Conservation (phyloP, 805 yeast species). For the Priceomyces carsonii region DNA sequence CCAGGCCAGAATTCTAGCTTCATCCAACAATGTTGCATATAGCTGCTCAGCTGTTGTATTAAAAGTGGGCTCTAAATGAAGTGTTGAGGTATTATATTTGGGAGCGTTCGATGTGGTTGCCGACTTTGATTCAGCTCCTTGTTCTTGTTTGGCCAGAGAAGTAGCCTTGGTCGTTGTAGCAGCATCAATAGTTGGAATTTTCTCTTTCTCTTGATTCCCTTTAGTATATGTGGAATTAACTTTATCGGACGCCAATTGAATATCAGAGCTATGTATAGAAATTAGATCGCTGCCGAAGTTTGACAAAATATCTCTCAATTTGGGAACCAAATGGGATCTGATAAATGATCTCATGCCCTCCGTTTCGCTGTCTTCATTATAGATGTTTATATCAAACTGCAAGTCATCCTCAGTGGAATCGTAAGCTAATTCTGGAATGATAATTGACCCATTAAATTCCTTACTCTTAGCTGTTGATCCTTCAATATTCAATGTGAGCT, state of each 20-base stretch:
- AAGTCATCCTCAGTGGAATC: constrained; percentile 85
- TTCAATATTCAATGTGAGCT: constrained; percentile 61
- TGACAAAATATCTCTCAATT: constrained; percentile 59
- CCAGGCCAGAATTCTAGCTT: constrained; percentile 86
- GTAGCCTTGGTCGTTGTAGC: constrained; percentile 10
- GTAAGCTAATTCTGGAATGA: constrained; percentile 90
- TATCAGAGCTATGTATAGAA: constrained; percentile 74
- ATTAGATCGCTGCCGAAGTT: constrained; percentile 80
- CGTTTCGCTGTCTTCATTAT: constrained; percentile 47
- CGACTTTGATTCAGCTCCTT: constrained; percentile 10
- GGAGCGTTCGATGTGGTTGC: constrained; percentile 36
- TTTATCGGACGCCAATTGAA: constrained; percentile 65
- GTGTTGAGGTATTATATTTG: constrained; percentile 76
- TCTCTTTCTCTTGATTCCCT: constrained; percentile 48
- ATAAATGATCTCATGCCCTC: constrained; percentile 55
- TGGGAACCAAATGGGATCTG: constrained; percentile 60
- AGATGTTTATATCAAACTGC: constrained; percentile 76
- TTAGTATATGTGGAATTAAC: constrained; percentile 42
- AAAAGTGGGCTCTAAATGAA: constrained; percentile 77
- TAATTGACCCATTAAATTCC: constrained; percentile 67
- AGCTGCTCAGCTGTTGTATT: constrained; percentile 87
- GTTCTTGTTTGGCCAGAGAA: constrained; percentile 11
- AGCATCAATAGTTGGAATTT: constrained; percentile 18
- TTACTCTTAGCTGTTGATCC: constrained; percentile 40
- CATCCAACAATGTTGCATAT: constrained; percentile 73